A percentile compares a stretch with the other conserved stretches of the same genome.
phyloP scores from a whole-genome alignment of 1,284 basidiomycete species.

The Cutaneotrichosporon sp. region DNA sequence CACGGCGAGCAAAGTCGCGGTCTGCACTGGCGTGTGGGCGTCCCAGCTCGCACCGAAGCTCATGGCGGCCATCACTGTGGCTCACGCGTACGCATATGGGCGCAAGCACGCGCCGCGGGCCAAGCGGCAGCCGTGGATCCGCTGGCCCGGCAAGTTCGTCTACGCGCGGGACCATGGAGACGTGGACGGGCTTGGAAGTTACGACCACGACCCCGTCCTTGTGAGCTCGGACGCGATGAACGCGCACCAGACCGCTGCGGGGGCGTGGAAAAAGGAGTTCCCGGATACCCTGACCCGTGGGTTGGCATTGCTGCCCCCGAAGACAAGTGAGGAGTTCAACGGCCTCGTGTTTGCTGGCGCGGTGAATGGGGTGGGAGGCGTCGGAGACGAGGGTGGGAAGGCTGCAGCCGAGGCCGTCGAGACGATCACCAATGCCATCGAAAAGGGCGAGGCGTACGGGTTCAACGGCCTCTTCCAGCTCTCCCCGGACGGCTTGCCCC shows the following conservation, averaged over 20 bases:
- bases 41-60: slow-evolving; percentile 19
- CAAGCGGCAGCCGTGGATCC: slow-evolving; percentile 20
- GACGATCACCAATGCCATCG: background rate
- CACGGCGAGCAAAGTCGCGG: slow-evolving; percentile 7
- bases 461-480: slow-evolving; percentile 33
- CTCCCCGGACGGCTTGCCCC: slow-evolving; percentile 28
- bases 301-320: slow-evolving; percentile 11
- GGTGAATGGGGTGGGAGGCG: background rate
- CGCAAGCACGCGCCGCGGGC: background rate
- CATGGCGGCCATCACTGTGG: slow-evolving; percentile 16
- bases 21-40: slow-evolving; percentile 28
- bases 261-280: slow-evolving; percentile 18
- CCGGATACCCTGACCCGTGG: slow-evolving; percentile 13
- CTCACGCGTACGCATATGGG: slow-evolving; percentile 28
- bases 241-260: slow-evolving; percentile 13
- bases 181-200: slow-evolving; percentile 24
- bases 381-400: background rate
- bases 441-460: background rate
- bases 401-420: background rate
- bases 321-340: slow-evolving; percentile 12
- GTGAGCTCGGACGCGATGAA: slow-evolving; percentile 4
- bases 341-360: background rate
- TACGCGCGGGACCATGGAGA: slow-evolving; percentile 32
- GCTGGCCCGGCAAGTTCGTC: slow-evolving; percentile 24
- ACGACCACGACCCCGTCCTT: slow-evolving; percentile 24